Evolutionary conservation across 176 grass and related monocot species (phyloP).

Genomic region (Eremochloa ophiuroides): DNA sequence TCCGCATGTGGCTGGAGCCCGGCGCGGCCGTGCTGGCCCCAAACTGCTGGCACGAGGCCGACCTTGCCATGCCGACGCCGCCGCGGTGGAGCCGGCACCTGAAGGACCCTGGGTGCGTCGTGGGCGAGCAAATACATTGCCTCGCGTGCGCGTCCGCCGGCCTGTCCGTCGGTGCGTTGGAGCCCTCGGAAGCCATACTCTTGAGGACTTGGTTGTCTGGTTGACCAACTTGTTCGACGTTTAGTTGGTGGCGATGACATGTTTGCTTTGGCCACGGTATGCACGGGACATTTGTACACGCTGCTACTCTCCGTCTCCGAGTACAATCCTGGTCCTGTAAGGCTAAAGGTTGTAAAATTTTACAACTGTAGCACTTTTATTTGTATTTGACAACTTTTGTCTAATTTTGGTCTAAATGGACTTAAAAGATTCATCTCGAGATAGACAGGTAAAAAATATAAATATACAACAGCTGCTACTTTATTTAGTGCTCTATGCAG

Average conservation of each 20-base stretch:
- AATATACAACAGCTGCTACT: no score
- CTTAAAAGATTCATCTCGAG: no score
- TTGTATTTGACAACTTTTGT: no score
- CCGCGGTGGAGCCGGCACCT: slow-evolving; percentile 49
- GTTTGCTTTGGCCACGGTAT: background rate
- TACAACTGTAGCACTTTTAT: no score
- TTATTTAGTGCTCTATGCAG: no score
- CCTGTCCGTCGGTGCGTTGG: background rate
- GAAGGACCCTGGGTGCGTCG: slow-evolving; percentile 50
- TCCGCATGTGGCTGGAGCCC: background rate
- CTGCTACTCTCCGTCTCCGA: background rate
- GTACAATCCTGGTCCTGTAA: background rate
- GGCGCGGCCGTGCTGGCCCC: background rate
- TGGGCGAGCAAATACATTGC: slow-evolving; percentile 62
- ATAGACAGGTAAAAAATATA: no score
- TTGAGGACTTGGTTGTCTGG: background rate
- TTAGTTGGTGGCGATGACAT: background rate
- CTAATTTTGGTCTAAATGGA: no score
- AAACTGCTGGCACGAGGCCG: slow-evolving; percentile 24
- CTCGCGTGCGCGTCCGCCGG: background rate
- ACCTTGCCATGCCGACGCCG: slow-evolving; percentile 2
- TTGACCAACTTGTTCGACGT: background rate
- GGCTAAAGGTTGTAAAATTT: no score
- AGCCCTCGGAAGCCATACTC: slow-evolving; percentile 20
- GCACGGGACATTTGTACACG: background rate